phyloP scores from a whole-genome alignment of 768 basidiomycete species.

The Rhodotorula toruloides region DNA sequence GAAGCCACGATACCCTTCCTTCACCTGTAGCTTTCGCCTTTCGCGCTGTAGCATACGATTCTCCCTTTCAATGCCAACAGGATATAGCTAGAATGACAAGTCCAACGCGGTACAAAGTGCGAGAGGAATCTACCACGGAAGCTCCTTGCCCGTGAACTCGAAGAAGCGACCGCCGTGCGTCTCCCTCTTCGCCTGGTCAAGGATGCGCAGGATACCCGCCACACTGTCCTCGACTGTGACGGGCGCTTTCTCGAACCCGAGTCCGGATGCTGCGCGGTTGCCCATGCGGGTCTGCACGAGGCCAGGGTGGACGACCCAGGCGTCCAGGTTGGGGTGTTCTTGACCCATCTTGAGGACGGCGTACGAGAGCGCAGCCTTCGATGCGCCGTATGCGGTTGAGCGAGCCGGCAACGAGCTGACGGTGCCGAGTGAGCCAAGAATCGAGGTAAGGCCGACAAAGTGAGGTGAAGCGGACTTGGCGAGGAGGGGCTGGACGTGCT shows the following conservation, averaged over 20 bases:
- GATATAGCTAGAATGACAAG: no score
- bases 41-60: no score
- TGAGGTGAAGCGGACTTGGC: conserved; percentile 3
- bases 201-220: background rate
- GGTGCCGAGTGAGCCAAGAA: conserved; percentile 9
- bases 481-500: conserved; percentile 34
- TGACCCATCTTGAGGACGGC: no score
- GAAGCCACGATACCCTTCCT: no score
- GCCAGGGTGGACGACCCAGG: conserved; percentile 2
- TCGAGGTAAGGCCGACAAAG: conserved; percentile 35
- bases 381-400: background rate
- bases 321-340: no score
- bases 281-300: conserved; percentile 17
- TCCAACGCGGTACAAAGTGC: no score
- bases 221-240: conserved; percentile 17
- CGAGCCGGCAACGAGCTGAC: background rate
- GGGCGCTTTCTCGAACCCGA: background rate
- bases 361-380: no score
- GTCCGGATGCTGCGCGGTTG: background rate
- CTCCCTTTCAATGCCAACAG: no score
- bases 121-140: background rate
- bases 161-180: background rate
- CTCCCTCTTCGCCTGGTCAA: conserved; percentile 15
- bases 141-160: background rate
- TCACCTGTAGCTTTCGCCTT: no score